Evolutionary conservation across 768 basidiomycete species (phyloP).

Genomic region (Cyclocybe cylindracea): DNA sequence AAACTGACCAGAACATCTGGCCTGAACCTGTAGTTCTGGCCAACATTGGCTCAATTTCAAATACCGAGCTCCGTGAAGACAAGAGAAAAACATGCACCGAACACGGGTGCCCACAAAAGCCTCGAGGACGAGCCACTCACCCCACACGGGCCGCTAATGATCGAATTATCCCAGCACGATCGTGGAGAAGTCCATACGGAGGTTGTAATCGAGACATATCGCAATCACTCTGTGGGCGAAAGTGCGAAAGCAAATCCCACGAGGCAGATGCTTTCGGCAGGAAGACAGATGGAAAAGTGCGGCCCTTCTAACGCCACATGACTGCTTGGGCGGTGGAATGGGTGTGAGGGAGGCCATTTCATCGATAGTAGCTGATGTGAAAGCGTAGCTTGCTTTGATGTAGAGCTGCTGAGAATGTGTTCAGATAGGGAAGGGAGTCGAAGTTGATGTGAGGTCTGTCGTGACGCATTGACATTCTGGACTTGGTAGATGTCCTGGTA

Average conservation of each 20-base stretch:
- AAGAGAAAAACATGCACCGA: not conserved
- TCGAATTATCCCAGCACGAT: not conserved
- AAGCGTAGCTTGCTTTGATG: too few relatives aligned
- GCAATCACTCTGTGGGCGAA: not conserved
- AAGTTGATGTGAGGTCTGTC: too few relatives aligned
- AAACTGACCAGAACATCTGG: too few relatives aligned
- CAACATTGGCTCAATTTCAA: not conserved
- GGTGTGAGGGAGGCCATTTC: too few relatives aligned
- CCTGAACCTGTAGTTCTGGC: too few relatives aligned
- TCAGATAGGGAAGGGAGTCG: too few relatives aligned
- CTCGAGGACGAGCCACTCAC: not conserved
- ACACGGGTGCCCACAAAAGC: not conserved
- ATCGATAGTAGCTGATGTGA: too few relatives aligned
- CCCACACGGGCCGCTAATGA: not conserved
- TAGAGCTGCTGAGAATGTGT: too few relatives aligned
- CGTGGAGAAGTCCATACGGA: not conserved
- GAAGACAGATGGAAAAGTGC: not conserved
- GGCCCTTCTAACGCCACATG: conserved; percentile 1
- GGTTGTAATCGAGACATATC: not conserved
- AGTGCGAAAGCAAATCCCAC: not conserved
- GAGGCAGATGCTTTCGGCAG: conserved; percentile 5
- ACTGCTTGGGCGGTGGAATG: not conserved
- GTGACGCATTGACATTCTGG: too few relatives aligned
- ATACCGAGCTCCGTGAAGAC: not conserved
- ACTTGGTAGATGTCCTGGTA: too few relatives aligned